Percentiles rank a stretch among this genome's conserved stretches.
Evolutionary conservation across 129 eudicot species (phyloP).

Genomic region (Ambrosia artemisiifolia): DNA sequence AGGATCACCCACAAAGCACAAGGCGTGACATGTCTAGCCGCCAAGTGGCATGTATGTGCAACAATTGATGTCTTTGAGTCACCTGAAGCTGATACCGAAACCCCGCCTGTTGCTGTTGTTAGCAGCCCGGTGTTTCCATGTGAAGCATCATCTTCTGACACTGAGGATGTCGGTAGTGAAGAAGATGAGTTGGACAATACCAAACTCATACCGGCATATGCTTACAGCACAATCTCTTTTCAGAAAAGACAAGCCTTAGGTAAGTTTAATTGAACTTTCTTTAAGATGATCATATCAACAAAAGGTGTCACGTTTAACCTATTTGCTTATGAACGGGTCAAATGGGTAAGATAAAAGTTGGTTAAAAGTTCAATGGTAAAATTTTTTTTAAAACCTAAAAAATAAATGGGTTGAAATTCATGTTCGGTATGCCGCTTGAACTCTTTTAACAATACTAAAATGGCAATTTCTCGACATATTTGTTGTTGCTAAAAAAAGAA

Average conservation of each 20-base stretch:
- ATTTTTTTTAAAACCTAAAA: background rate
- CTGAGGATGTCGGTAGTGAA: constrained; percentile 75
- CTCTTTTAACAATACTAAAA: background rate
- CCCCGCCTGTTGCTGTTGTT: constrained; percentile 36
- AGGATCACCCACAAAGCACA: constrained; percentile 93
- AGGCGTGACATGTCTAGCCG: constrained; percentile 73
- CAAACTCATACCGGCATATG: constrained; percentile 63
- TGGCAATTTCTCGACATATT: background rate
- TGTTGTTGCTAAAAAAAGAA: background rate
- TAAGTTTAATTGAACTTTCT: constrained; percentile 11
- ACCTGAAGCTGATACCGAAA: constrained; percentile 61
- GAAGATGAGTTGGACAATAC: constrained; percentile 83
- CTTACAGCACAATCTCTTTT: constrained; percentile 69
- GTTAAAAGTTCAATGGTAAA: background rate
- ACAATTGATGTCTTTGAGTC: constrained; percentile 66
- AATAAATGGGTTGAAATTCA: background rate
- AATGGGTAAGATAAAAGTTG: background rate
- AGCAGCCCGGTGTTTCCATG: constrained; percentile 28
- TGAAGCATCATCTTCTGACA: constrained; percentile 58
- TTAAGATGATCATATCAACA: background rate
- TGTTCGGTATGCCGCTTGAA: background rate
- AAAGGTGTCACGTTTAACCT: background rate
- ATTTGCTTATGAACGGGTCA: background rate
- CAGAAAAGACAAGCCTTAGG: constrained; percentile 96
- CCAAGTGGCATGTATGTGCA: constrained; percentile 94